Percentiles rank a stretch among this genome's conserved stretches.
phyloP scores from a whole-genome alignment of 2,329 filamentous ascomycete genomes.

The Colletotrichum phormii region DNA sequence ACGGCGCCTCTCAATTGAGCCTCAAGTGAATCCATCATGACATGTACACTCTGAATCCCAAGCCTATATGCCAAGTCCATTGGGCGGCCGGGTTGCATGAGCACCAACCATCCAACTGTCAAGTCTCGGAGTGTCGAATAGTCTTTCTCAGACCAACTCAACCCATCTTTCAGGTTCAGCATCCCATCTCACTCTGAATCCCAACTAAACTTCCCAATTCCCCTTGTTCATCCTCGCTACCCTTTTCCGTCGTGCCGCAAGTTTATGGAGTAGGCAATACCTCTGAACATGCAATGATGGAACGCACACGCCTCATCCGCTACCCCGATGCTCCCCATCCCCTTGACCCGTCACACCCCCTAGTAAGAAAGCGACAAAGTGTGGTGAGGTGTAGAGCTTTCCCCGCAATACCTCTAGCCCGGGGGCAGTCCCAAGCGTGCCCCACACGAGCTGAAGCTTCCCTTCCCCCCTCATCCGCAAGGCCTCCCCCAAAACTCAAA shows the following conservation, averaged over 20 bases:
- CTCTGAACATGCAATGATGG: background rate
- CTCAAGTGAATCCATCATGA: constrained; percentile 13
- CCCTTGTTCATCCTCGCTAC: constrained; percentile 15
- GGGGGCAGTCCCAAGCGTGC: background rate
- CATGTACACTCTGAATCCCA: background rate
- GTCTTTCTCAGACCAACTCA: background rate
- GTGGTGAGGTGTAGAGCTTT: constrained; percentile 8
- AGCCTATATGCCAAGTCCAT: background rate
- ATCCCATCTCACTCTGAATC: background rate
- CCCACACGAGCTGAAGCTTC: constrained; percentile 30
- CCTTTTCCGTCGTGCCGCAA: background rate
- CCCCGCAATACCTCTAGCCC: constrained; percentile 8
- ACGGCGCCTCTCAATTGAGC: constrained; percentile 7
- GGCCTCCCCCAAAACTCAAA: background rate
- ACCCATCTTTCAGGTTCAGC: background rate
- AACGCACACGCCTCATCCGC: constrained; percentile 28
- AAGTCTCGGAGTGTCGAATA: background rate
- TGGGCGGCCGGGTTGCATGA: background rate
- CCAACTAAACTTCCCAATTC: background rate
- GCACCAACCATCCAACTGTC: background rate
- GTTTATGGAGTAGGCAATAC: background rate
- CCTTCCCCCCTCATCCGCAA: background rate
- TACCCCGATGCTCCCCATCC: constrained; percentile 29
- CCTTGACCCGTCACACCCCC: constrained; percentile 19
- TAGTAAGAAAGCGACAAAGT: too few species aligned